phyloP scores from a whole-genome alignment of 148 eudicot genomes.

The Drosera capensis region DNA sequence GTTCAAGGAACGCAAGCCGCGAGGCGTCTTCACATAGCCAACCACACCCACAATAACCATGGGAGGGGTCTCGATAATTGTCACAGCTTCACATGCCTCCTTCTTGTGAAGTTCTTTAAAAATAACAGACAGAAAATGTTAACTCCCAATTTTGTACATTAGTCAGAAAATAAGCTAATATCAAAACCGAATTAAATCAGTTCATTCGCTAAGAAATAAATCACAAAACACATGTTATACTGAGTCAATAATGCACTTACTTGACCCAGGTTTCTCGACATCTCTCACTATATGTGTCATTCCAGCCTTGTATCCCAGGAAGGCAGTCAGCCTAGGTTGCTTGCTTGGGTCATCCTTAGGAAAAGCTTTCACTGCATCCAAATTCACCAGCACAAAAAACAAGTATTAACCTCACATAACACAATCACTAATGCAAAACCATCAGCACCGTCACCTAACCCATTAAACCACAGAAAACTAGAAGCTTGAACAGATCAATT shows the following conservation, averaged over 20 bases:
- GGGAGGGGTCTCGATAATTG: constrained; percentile 56
- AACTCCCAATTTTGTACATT: background rate
- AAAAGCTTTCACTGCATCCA: constrained; percentile 62
- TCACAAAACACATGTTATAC: background rate
- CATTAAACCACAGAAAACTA: too few relatives aligned
- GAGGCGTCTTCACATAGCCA: constrained; percentile 60
- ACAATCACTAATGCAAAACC: too few relatives aligned
- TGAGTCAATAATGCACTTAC: constrained; percentile 11
- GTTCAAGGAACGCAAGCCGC: constrained; percentile 45
- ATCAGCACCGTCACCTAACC: too few relatives aligned
- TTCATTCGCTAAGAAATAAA: background rate
- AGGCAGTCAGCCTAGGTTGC: constrained; percentile 47
- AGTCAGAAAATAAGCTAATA: background rate
- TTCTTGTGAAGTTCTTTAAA: constrained; percentile 57
- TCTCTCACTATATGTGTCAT: constrained; percentile 65
- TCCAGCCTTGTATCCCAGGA: constrained; percentile 62
- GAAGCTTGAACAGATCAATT: too few relatives aligned
- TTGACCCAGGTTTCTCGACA: constrained; percentile 65
- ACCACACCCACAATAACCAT: constrained; percentile 69
- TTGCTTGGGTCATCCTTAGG: constrained; percentile 51
- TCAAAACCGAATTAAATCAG: background rate
- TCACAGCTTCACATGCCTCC: constrained; percentile 65
- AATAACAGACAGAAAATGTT: background rate
- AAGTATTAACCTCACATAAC: too few relatives aligned
- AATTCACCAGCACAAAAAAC: too few relatives aligned